Conservation (phyloP, 495 filamentous ascomycete genomes). For the Hypoxylon perforatum region DNA sequence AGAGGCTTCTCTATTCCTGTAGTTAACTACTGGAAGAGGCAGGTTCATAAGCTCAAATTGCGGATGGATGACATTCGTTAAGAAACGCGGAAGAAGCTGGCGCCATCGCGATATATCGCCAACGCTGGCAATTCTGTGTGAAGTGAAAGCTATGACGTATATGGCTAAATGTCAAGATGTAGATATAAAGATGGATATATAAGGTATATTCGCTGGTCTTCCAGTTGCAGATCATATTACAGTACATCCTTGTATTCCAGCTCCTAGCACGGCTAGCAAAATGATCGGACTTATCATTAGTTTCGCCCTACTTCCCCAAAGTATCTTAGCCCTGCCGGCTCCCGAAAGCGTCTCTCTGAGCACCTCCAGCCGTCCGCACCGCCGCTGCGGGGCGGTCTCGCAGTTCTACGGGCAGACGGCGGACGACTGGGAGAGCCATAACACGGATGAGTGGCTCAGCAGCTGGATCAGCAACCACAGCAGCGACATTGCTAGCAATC, state of each 20-base stretch:
- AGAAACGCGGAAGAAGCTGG: neutral
- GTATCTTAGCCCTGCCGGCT: neutral
- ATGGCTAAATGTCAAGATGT: too few species aligned
- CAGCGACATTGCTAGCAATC: slow-evolving; percentile 1
- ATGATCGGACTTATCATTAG: neutral
- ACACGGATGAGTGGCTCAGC: neutral
- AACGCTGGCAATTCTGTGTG: too few species aligned
- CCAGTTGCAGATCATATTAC: too few species aligned
- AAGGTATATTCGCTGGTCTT: too few species aligned
- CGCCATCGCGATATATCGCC: neutral
- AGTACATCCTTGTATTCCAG: too few species aligned
- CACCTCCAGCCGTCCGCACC: neutral
- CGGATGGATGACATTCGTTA: neutral
- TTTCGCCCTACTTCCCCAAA: neutral
- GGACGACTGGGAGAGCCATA: neutral
- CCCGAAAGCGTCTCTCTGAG: neutral
- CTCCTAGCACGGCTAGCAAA: too few species aligned
- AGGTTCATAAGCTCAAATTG: neutral
- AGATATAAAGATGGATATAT: neutral
- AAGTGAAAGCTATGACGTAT: neutral
- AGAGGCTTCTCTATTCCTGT: neutral
- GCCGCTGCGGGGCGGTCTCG: neutral
- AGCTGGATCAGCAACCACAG: neutral
- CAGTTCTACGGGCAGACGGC: slow-evolving; percentile 1
- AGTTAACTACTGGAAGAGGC: neutral